phyloP scores from a whole-genome alignment of 2,329 filamentous ascomycete genomes.

The Aspergillus oerlinghausenensis region DNA sequence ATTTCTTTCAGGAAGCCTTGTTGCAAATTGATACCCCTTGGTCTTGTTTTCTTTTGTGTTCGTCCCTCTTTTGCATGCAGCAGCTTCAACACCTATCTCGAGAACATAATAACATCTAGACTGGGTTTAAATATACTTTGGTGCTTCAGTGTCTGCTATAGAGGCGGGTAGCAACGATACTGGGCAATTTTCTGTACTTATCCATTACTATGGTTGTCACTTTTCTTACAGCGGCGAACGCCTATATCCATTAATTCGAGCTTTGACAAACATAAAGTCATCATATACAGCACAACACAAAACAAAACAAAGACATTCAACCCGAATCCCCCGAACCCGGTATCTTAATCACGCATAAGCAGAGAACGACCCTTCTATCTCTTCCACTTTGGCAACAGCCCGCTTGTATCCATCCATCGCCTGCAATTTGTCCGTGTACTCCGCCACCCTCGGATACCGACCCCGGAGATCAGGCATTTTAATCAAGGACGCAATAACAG shows the following conservation, averaged over 20 bases:
- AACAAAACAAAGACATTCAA: background rate
- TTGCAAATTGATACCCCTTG: background rate
- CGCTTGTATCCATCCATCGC: slow-evolving; percentile 35
- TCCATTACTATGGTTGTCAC: background rate
- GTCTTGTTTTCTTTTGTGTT: background rate
- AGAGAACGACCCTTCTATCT: slow-evolving; percentile 35
- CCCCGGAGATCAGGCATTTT: slow-evolving; percentile 29
- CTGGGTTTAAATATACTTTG: background rate
- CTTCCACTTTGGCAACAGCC: slow-evolving; percentile 38
- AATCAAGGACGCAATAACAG: slow-evolving; percentile 36
- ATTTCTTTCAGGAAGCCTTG: background rate
- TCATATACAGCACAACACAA: background rate
- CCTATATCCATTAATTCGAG: no score
- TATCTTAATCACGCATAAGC: slow-evolving; percentile 6
- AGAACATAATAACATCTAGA: background rate
- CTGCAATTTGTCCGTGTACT: slow-evolving; percentile 35
- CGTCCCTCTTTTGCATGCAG: background rate
- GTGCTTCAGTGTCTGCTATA: background rate
- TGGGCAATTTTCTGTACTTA: background rate
- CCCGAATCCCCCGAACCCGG: slow-evolving; percentile 18
- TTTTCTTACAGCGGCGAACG: no score
- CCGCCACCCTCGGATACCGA: slow-evolving; percentile 35
- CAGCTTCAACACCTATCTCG: background rate
- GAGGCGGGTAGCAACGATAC: no score
- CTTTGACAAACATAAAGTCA: background rate